Evolutionary conservation across 768 basidiomycete genomes (phyloP), one percentile per base, ranked within the genome.

Genomic region (Serpula lacrymans): DNA sequence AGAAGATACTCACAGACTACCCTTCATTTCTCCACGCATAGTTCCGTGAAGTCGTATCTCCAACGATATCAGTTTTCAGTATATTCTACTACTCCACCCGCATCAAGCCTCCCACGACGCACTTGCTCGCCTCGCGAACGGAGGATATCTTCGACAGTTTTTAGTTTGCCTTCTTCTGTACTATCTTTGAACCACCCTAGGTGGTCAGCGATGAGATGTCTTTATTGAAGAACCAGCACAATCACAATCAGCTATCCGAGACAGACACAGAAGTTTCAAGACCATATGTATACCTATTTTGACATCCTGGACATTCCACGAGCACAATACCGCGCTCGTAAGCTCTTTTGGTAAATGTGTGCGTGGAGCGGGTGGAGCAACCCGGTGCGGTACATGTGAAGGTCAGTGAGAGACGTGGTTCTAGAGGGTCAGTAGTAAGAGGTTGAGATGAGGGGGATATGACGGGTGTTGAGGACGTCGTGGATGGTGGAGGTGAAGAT

Each of bases 271-370:
- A 25, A 27, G 11, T 40, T 11, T 33, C 23, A 32, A 20, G n/a
- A 34, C 9, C 11, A 26, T 29, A 25, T 22, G 63, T 81, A 39
- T 56, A 91, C 88, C 94, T 69, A 53, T 88, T 90, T 52, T 86
- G 80, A 59, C 95, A 99, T 11, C 76, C 77, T 2, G 94, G 93
- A 65, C 95, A 99, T 57, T 93, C 78, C 1, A 96, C 78, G 20
- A 99, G 69, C 3, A 98, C 94, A 37, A 97, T 82, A 0, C 95
- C 95, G 32, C 73, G 77, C 57, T 86, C 77, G 62, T 99, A 99
- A 14, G 89, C 78, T 32, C 80, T 75, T 57, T 80, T 84, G 5
- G 88, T 76, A 60, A 98, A 97, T 46, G 87, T 75, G 53, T 97
- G 94, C 5, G 88, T 82, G 7, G 90, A 94, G 2, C 95, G 82